These are phyloP conservation scores for Hygrophila difformis DNA, from an alignment of 257 asterid genomes.

Conservation along the genomic window DNA sequence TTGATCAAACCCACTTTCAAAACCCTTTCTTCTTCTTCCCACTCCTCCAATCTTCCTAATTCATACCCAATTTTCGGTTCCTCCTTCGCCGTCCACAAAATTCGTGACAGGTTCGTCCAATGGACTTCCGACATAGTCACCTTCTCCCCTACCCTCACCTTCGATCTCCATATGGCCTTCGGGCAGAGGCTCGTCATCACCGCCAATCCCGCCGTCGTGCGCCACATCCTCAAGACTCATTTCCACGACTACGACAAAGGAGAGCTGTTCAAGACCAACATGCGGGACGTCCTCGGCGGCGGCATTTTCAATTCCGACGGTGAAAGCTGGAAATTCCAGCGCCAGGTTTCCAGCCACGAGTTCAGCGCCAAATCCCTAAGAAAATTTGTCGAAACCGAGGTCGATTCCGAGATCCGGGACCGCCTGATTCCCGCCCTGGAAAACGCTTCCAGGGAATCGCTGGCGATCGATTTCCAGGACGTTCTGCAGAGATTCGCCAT, in stretches of 20 bases:
- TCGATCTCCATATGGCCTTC: conserved; percentile 19
- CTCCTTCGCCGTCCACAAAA: conserved; percentile 13
- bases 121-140: conserved; percentile 31
- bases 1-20: background rate
- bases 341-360: conserved; percentile 38
- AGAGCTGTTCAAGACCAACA: background rate
- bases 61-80: conserved; percentile 38
- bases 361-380: conserved; percentile 36
- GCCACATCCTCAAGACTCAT: conserved; percentile 28
- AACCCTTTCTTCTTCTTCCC: background rate
- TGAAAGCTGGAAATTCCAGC: conserved; percentile 34
- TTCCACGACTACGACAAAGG: conserved; percentile 30
- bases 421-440: conserved; percentile 27
- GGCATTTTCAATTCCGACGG: conserved; percentile 45
- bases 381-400: conserved; percentile 25
- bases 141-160: conserved; percentile 23
- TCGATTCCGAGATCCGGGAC: conserved; percentile 26
- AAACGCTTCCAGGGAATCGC: conserved; percentile 12
- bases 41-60: conserved; percentile 19
- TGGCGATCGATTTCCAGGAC: conserved; percentile 22
- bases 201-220: conserved; percentile 27
- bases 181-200: conserved; percentile 19
- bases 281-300: conserved; percentile 27
- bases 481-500: conserved; percentile 33
- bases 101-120: conserved; percentile 17